Evolutionary conservation across 805 yeast genomes (phyloP).

Genomic region (Candida ulmi): DNA sequence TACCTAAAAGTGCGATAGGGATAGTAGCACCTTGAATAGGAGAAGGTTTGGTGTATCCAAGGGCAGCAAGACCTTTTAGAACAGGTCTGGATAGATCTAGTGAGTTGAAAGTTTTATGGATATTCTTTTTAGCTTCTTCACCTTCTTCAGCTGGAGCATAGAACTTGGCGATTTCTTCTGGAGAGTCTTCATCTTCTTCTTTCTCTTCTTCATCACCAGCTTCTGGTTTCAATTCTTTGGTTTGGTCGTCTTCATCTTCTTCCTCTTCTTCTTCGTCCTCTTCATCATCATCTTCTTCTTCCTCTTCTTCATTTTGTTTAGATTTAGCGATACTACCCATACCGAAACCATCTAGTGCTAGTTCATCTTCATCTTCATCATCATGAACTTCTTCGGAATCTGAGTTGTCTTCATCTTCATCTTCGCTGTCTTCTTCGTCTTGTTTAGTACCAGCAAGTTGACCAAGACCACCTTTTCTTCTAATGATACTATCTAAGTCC

Average conservation of each 20-base stretch:
- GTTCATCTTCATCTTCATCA: conserved; percentile 26
- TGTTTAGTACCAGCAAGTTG: conserved; percentile 43
- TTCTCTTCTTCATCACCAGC: conserved; percentile 31
- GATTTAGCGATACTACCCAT: conserved; percentile 27
- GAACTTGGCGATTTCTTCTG: conserved; percentile 77
- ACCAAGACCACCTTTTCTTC: conserved; percentile 76
- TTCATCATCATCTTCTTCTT: conserved; percentile 23
- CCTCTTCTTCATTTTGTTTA: conserved; percentile 25
- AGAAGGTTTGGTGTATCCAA: conserved; percentile 86
- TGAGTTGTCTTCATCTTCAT: conserved; percentile 32
- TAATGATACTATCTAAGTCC: conserved; percentile 82
- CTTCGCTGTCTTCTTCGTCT: conserved; percentile 11
- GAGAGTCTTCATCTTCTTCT: conserved; percentile 54
- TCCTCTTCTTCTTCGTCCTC: conserved; percentile 31
- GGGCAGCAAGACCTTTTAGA: conserved; percentile 69
- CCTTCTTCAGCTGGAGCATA: conserved; percentile 57
- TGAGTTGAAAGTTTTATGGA: conserved; percentile 65
- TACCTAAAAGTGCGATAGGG: conserved; percentile 89
- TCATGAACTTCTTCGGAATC: conserved; percentile 38
- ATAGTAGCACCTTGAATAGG: conserved; percentile 92
- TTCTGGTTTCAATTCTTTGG: conserved; percentile 9
- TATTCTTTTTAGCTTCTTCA: conserved; percentile 43
- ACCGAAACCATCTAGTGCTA: conserved; percentile 43
- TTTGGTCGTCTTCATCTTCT: conserved; percentile 25
- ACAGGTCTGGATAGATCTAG: conserved; percentile 87